These are phyloP conservation scores for Penicillium nucicola DNA, from an alignment of 495 filamentous ascomycete genomes.

Conservation along the genomic window DNA sequence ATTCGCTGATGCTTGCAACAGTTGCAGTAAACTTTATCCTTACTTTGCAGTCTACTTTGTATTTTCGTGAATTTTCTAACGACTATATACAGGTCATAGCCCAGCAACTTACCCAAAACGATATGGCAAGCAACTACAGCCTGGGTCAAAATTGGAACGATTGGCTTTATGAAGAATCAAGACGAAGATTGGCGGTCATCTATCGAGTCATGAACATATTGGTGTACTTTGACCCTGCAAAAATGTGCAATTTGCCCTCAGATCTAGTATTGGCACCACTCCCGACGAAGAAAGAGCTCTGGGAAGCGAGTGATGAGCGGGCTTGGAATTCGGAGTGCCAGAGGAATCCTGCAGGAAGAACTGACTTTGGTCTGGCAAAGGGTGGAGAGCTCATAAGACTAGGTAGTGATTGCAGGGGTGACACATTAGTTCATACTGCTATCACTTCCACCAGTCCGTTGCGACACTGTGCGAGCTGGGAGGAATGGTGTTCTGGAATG, in stretches of 20 bases:
- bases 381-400: slow-evolving; percentile 34
- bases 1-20: slow-evolving; percentile 32
- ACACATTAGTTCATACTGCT: neutral
- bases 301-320: slow-evolving; percentile 40
- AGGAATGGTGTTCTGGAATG: slow-evolving; percentile 46
- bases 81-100: slow-evolving; percentile 20
- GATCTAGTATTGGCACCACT: slow-evolving; percentile 42
- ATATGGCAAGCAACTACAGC: slow-evolving; percentile 6
- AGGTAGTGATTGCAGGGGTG: slow-evolving; percentile 2
- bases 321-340: slow-evolving; percentile 32
- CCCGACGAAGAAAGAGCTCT: slow-evolving; percentile 45
- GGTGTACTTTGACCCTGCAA: slow-evolving; percentile 41
- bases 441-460: slow-evolving; percentile 3
- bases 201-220: slow-evolving; percentile 44
- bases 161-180: slow-evolving; percentile 46
- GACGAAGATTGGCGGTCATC: slow-evolving; percentile 36
- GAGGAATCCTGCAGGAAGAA: slow-evolving; percentile 16
- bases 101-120: slow-evolving; percentile 9
- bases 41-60: no score
- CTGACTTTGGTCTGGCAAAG: slow-evolving; percentile 32
- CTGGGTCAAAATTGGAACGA: slow-evolving; percentile 34
- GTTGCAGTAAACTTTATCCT: slow-evolving; percentile 29
- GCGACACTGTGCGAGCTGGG: slow-evolving; percentile 31
- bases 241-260: slow-evolving; percentile 33
- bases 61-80: neutral